A percentile compares a stretch with the other conserved stretches of the same genome.
These are phyloP conservation scores for Diaporthe sp. DNA, from an alignment of 2,329 filamentous ascomycete species.

Conservation along the genomic window DNA sequence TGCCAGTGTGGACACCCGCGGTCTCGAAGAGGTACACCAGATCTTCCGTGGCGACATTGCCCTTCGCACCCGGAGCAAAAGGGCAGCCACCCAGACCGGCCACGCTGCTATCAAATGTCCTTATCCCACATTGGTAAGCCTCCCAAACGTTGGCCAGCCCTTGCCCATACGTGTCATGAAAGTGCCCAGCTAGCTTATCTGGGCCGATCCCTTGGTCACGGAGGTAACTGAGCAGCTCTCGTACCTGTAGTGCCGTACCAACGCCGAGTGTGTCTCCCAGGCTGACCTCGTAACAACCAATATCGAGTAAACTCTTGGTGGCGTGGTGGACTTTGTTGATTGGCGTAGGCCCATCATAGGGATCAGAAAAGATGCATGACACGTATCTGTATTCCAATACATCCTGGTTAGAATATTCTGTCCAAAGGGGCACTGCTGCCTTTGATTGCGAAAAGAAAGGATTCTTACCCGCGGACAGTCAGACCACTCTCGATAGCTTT, in stretches of 20 bases:
- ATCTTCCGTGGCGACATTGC: conserved; percentile 49
- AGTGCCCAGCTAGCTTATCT: conserved; percentile 75
- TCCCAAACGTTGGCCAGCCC: conserved; percentile 76
- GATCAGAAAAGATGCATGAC: conserved; percentile 68
- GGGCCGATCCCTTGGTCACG: conserved; percentile 62
- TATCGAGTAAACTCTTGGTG: conserved; percentile 65
- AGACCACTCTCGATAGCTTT: conserved; percentile 58
- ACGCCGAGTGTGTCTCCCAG: conserved; percentile 77
- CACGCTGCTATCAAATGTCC: conserved; percentile 77
- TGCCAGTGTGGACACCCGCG: conserved; percentile 69
- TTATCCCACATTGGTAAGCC: conserved; percentile 72
- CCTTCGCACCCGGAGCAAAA: conserved; percentile 75
- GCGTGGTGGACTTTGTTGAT: conserved; percentile 51
- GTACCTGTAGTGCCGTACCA: conserved; percentile 58
- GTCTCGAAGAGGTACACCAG: conserved; percentile 62
- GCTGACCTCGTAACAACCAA: conserved; percentile 77
- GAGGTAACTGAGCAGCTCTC: conserved; percentile 55
- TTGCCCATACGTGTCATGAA: conserved; percentile 81
- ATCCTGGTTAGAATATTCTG: too few species aligned
- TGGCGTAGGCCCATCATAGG: conserved; percentile 56
- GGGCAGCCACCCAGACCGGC: conserved; percentile 78
- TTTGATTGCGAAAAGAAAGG: background rate
- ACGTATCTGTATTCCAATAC: conserved; percentile 57
- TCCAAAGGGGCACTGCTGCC: too few species aligned
- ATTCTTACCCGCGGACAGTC: conserved; percentile 60